phyloP scores from a whole-genome alignment of 2,329 filamentous ascomycete genomes.

The Fusarium agapanthi region DNA sequence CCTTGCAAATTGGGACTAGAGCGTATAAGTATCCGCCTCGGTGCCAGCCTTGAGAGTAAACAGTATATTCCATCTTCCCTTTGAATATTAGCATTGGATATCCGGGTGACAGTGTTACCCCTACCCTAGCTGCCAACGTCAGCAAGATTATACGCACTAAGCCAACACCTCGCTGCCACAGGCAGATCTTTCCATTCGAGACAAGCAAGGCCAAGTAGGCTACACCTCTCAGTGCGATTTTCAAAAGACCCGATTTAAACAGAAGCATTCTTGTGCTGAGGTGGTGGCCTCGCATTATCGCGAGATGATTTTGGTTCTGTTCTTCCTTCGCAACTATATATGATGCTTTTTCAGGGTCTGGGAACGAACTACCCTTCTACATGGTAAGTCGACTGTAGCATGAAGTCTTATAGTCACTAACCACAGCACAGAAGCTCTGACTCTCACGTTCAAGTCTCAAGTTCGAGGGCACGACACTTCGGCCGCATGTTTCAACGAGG shows the following conservation, averaged over 20 bases:
- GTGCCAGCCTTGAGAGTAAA: background rate
- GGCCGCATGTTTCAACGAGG: no score
- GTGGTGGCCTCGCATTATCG: background rate
- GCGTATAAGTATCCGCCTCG: background rate
- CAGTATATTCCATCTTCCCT: background rate
- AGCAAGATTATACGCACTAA: background rate
- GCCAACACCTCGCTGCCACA: background rate
- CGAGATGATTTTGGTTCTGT: no score
- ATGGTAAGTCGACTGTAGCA: background rate
- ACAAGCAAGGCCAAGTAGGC: no score
- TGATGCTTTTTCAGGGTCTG: no score
- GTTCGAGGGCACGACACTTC: no score
- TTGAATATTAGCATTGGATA: background rate
- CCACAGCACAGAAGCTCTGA: background rate
- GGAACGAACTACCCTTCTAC: no score
- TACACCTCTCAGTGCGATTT: no score
- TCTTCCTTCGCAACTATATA: no score
- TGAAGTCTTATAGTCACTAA: background rate
- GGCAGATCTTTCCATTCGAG: background rate
- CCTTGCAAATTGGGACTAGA: background rate
- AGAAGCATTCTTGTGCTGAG: background rate
- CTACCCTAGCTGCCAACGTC: rapidly evolving
- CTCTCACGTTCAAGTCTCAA: background rate
- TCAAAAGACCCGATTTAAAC: no score
- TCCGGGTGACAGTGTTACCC: background rate